Evolutionary conservation across 345 rosid species (phyloP).

Genomic region (Hypericum perforatum): DNA sequence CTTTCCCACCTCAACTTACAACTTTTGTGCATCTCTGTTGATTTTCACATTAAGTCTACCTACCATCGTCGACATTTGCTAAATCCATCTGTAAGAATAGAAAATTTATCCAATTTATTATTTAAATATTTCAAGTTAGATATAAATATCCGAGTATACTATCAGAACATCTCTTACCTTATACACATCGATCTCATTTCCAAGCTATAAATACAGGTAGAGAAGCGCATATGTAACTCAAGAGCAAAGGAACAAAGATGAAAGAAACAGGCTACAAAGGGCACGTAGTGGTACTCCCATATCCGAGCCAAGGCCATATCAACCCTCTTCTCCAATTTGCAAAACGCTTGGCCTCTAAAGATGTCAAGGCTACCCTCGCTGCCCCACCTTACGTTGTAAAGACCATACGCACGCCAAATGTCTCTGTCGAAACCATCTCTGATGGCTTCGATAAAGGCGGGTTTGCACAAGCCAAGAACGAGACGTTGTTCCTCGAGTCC

Average conservation of each 20-base stretch:
- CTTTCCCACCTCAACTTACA: no score
- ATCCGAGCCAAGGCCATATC: conserved; percentile 77
- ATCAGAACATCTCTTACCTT: no score
- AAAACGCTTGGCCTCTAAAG: conserved; percentile 56
- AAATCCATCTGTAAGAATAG: no score
- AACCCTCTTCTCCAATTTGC: conserved; percentile 74
- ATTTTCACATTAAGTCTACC: no score
- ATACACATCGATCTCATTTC: no score
- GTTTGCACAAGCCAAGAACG: conserved; percentile 29
- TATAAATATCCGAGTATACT: no score
- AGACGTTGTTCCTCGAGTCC: conserved; percentile 27
- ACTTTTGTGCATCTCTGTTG: no score
- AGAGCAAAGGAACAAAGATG: conserved; percentile 14
- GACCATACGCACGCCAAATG: conserved; percentile 28
- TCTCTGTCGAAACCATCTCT: conserved; percentile 53
- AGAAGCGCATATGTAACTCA: no score
- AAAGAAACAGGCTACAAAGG: conserved; percentile 15
- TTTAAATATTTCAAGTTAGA: no score
- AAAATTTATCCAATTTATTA: no score
- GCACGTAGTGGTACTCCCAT: conserved; percentile 53
- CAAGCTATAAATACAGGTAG: no score
- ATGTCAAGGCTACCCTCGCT: conserved; percentile 55
- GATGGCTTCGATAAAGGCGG: conserved; percentile 64
- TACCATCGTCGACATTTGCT: no score
- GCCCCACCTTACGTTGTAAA: conserved; percentile 48